These are phyloP conservation scores for Talaromyces marneffei DNA, from an alignment of 2,329 filamentous ascomycete species.

Conservation along the genomic window DNA sequence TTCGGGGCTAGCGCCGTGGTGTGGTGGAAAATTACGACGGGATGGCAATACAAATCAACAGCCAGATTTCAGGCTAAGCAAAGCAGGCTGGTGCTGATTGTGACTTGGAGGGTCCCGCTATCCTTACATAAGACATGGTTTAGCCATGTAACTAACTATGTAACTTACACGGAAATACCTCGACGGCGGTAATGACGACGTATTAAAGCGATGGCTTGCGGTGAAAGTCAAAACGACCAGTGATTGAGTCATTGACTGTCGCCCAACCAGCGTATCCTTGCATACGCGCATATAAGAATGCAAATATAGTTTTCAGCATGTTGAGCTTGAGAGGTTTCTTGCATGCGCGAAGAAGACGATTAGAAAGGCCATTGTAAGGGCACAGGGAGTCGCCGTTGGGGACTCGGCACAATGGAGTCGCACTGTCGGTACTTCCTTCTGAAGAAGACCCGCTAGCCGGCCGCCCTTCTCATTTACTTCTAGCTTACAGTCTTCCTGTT, in stretches of 20 bases:
- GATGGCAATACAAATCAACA: not conserved
- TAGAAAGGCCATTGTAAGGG: not conserved
- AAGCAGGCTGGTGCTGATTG: not conserved
- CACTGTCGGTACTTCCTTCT: not conserved
- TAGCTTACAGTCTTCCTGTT: not conserved
- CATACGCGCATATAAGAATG: not conserved
- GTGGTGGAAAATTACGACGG: not conserved
- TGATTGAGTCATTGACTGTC: conserved; percentile 12
- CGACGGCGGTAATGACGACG: not conserved
- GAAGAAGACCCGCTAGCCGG: not conserved
- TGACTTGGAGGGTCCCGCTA: not conserved
- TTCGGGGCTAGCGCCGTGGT: not conserved
- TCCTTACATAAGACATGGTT: not conserved
- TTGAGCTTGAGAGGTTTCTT: not conserved
- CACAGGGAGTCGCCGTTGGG: not conserved
- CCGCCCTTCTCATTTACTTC: not conserved
- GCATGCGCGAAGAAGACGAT: not conserved
- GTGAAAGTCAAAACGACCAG: conserved; percentile 2
- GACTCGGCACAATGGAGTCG: conserved; percentile 2
- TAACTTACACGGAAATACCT: not conserved
- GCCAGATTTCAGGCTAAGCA: not conserved
- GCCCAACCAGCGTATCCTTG: not conserved
- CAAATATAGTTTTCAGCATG: not conserved
- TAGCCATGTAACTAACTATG: not conserved
- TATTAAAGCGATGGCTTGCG: not conserved